Conservation (phyloP, 176 grass and related monocot genomes). For the Ampelocalamus luodianensis region DNA sequence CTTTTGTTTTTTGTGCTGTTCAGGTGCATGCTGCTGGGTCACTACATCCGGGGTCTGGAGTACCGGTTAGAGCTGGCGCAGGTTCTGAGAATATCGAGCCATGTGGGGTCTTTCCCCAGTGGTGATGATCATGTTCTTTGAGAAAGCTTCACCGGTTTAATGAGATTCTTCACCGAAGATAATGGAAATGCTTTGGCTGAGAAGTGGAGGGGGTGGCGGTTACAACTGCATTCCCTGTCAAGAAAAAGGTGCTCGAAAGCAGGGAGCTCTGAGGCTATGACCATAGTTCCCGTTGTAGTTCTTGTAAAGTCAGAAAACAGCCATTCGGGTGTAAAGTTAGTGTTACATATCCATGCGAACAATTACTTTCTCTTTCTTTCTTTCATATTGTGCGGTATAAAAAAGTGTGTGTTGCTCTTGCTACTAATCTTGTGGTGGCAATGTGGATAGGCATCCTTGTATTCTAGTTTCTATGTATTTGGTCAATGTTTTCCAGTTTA, state of each 20-base stretch:
- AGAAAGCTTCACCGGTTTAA: conserved; percentile 13
- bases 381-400: conserved; percentile 36
- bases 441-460: conserved; percentile 36
- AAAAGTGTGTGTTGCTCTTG: conserved; percentile 15
- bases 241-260: conserved; percentile 13
- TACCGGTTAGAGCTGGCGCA: conserved; percentile 80
- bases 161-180: conserved; percentile 14
- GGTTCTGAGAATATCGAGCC: conserved; percentile 60
- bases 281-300: conserved; percentile 30
- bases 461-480: conserved; percentile 49
- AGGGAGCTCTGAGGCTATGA: not conserved
- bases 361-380: conserved; percentile 14
- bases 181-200: conserved; percentile 22
- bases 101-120: conserved; percentile 47
- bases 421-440: conserved; percentile 37
- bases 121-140: conserved; percentile 56
- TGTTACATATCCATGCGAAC: conserved; percentile 36
- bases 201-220: not conserved
- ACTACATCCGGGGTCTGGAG: conserved; percentile 89
- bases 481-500: conserved; percentile 9
- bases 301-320: conserved; percentile 47
- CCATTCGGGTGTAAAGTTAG: conserved; percentile 51
- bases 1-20: conserved; percentile 31
- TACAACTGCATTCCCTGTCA: not conserved
- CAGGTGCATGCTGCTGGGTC: conserved; percentile 96